phyloP scores from a whole-genome alignment of 352 stramenopile species.

The Pilasporangium apinafurcum region DNA sequence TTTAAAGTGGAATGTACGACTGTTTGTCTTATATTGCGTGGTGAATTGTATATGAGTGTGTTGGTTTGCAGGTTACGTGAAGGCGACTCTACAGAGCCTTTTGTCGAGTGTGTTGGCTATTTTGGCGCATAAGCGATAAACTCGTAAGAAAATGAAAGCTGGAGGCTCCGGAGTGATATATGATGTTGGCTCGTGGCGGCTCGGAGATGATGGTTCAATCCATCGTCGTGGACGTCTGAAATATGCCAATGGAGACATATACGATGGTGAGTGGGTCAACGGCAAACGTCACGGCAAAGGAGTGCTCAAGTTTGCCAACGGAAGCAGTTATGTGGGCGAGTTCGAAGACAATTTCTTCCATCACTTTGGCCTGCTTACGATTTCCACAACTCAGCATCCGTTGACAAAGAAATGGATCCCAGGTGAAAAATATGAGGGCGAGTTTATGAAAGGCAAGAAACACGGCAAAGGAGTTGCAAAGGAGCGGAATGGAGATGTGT shows the following conservation, averaged over 20 bases:
- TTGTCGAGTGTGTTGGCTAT: too few species aligned
- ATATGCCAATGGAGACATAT: slow-evolving; percentile 71
- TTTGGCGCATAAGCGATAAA: too few species aligned
- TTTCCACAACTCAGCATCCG: slow-evolving; percentile 46
- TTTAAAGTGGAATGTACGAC: too few species aligned
- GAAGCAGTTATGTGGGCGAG: slow-evolving; percentile 40
- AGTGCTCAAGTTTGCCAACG: slow-evolving; percentile 36
- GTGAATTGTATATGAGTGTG: too few species aligned
- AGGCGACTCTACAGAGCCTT: too few species aligned
- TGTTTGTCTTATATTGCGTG: too few species aligned
- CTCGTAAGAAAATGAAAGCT: too few species aligned
- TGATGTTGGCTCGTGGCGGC: slow-evolving; percentile 64
- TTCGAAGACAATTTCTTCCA: slow-evolving; percentile 53
- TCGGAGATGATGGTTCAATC: slow-evolving; percentile 68
- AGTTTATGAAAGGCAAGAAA: slow-evolving; percentile 44
- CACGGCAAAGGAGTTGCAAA: slow-evolving; percentile 44
- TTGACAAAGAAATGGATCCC: slow-evolving; percentile 56
- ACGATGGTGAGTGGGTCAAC: slow-evolving; percentile 83
- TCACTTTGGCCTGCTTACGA: slow-evolving; percentile 49
- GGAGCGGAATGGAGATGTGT: slow-evolving; percentile 29
- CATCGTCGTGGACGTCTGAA: slow-evolving; percentile 62
- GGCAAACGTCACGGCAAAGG: slow-evolving; percentile 67
- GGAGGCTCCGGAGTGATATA: slow-evolving; percentile 24
- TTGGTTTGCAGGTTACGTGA: too few species aligned
- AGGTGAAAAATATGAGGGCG: slow-evolving; percentile 60